Conservation (phyloP, 2,329 filamentous ascomycete species). For the Capronia coronata region DNA sequence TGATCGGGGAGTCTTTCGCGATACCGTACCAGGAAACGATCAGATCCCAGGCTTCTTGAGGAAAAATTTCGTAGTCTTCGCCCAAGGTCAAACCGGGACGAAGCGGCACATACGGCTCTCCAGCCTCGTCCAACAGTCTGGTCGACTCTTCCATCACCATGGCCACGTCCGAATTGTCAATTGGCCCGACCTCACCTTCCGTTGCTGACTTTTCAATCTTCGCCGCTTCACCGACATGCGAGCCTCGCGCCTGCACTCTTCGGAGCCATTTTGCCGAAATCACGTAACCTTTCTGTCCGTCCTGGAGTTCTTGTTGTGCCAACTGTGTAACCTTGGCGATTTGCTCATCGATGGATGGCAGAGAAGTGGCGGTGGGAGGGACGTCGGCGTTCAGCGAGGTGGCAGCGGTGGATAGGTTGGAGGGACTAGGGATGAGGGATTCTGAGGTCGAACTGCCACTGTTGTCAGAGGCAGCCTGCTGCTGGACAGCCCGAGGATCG, state of each 20-base stretch:
- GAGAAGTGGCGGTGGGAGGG: slow-evolving; percentile 27
- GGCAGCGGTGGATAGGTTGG: slow-evolving; percentile 35
- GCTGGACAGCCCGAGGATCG: slow-evolving; percentile 37
- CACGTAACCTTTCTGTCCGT: slow-evolving; percentile 69
- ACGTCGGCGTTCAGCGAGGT: slow-evolving; percentile 29
- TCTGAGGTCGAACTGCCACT: slow-evolving; percentile 34
- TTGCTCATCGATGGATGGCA: slow-evolving; percentile 59
- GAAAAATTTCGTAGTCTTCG: slow-evolving; percentile 72
- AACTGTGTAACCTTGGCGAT: slow-evolving; percentile 64
- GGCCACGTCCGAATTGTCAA: slow-evolving; percentile 82
- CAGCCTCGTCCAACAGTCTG: slow-evolving; percentile 42
- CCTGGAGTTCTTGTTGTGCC: slow-evolving; percentile 46
- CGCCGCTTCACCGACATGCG: slow-evolving; percentile 45
- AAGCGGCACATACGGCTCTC: slow-evolving; percentile 61
- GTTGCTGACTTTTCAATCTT: slow-evolving; percentile 53
- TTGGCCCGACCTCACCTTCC: slow-evolving; percentile 63
- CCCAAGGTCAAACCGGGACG: slow-evolving; percentile 57
- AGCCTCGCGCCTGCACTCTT: slow-evolving; percentile 61
- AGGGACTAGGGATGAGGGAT: slow-evolving; percentile 35
- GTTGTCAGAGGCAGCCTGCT: slow-evolving; percentile 29
- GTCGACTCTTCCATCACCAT: slow-evolving; percentile 46
- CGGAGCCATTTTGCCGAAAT: slow-evolving; percentile 75
- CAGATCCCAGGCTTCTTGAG: slow-evolving; percentile 72
- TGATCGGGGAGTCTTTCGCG: slow-evolving; percentile 60
- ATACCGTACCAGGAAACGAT: slow-evolving; percentile 78